These are phyloP conservation scores for Colletotrichum tabaci DNA, from an alignment of 2,329 filamentous ascomycete genomes.

Conservation along the genomic window DNA sequence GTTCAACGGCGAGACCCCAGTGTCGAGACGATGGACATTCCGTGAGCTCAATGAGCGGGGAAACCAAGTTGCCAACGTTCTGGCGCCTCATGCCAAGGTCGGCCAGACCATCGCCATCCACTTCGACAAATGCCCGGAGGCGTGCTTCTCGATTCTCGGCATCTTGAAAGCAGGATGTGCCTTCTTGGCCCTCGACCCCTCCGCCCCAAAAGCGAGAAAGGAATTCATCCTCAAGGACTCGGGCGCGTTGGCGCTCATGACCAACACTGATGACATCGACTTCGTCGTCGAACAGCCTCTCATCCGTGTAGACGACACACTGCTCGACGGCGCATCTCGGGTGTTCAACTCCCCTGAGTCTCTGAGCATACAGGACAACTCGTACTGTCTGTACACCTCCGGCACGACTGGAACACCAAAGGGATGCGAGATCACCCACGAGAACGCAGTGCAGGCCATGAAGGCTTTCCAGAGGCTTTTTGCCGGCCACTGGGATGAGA, in stretches of 20 bases:
- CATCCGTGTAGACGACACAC: slow-evolving; percentile 51
- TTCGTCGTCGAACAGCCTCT: slow-evolving; percentile 53
- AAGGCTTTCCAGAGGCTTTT: slow-evolving; percentile 88
- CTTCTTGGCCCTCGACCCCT: slow-evolving; percentile 85
- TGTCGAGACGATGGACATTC: slow-evolving; percentile 79
- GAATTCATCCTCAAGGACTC: slow-evolving; percentile 86
- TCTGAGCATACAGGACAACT: slow-evolving; percentile 65
- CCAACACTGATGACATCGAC: slow-evolving; percentile 56
- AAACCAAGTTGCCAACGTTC: slow-evolving; percentile 79
- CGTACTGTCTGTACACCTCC: slow-evolving; percentile 90
- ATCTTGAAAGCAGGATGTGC: slow-evolving; percentile 86
- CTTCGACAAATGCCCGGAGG: slow-evolving; percentile 89
- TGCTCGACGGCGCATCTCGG: slow-evolving; percentile 46
- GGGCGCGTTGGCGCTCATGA: slow-evolving; percentile 73
- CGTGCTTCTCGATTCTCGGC: slow-evolving; percentile 85
- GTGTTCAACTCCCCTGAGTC: slow-evolving; percentile 48
- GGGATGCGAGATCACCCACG: slow-evolving; percentile 89
- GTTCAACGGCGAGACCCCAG: slow-evolving; percentile 62
- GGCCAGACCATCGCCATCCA: slow-evolving; percentile 81
- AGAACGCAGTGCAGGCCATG: slow-evolving; percentile 92
- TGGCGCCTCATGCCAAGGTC: slow-evolving; percentile 64
- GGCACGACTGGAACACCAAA: slow-evolving; percentile 91
- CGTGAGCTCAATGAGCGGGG: slow-evolving; percentile 78
- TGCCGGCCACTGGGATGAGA: slow-evolving; percentile 77
- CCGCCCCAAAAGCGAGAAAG: slow-evolving; percentile 80